These are phyloP conservation scores for Lasiosphaeris hirsuta DNA, from an alignment of 495 filamentous ascomycete genomes.

Conservation along the genomic window DNA sequence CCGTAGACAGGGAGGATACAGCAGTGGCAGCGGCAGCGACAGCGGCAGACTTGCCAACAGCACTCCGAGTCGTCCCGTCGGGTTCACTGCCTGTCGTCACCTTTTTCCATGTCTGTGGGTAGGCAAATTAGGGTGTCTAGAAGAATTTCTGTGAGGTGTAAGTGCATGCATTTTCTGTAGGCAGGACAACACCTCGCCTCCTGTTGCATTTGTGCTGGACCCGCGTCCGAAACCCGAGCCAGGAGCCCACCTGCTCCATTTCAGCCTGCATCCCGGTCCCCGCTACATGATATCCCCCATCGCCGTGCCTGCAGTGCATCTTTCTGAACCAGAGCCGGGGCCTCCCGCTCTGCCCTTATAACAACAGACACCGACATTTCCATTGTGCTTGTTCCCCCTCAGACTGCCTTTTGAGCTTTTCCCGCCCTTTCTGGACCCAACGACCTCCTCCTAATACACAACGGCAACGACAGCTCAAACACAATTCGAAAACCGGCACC, in stretches of 20 bases:
- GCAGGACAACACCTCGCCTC: constrained; percentile 14
- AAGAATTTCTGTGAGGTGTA: constrained; percentile 8
- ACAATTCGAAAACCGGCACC: background rate
- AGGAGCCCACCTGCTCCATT: background rate
- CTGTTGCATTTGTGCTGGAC: constrained; percentile 1
- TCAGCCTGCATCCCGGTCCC: no score
- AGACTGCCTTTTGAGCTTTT: background rate
- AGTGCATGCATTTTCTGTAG: constrained; percentile 21
- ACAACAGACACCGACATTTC: constrained; percentile 1
- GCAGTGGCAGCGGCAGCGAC: no score
- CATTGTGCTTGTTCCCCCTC: background rate
- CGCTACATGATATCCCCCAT: background rate
- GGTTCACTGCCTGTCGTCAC: background rate
- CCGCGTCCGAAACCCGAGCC: no score
- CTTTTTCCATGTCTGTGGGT: background rate
- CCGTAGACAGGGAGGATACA: no score
- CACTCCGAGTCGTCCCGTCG: no score
- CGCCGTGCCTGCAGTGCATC: background rate
- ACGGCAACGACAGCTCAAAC: background rate
- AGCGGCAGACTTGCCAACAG: no score
- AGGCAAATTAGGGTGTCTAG: constrained; percentile 4
- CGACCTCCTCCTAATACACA: no score
- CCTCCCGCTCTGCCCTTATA: constrained; percentile 1
- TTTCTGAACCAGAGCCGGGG: background rate
- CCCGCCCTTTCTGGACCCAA: background rate